Conservation (phyloP, 371 early-diverging fungal species). For the Massospora cicadina region DNA sequence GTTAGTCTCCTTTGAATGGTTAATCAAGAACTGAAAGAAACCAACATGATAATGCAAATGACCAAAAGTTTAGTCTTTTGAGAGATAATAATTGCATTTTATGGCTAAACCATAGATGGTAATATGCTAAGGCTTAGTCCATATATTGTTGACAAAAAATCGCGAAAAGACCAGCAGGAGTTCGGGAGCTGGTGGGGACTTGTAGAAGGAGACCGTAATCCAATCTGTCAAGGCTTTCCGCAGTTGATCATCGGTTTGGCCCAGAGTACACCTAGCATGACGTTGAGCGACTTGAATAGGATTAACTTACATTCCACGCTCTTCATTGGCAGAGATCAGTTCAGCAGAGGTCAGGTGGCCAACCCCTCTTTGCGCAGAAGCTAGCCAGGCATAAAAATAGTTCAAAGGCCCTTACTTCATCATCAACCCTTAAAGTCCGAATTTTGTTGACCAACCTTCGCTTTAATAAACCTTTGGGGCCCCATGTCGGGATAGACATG, state of each 20-base stretch:
- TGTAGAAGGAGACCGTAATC: not conserved
- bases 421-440: conserved; percentile 29
- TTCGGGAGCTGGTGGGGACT: not conserved
- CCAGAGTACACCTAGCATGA: not conserved
- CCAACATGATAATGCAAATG: too few relatives aligned
- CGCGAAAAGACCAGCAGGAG: not conserved
- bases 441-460: conserved; percentile 30
- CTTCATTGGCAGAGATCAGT: conserved; percentile 32
- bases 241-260: not conserved
- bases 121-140: too few relatives aligned
- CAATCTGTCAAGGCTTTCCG: not conserved
- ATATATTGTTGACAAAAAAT: conserved; percentile 2
- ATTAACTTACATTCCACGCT: conserved; percentile 35
- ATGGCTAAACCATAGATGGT: too few relatives aligned
- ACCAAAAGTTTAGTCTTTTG: too few relatives aligned
- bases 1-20: too few relatives aligned
- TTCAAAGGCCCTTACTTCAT: conserved; percentile 19
- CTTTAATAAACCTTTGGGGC: conserved; percentile 29
- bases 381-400: conserved; percentile 13
- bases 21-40: too few relatives aligned
- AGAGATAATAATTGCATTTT: too few relatives aligned
- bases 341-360: conserved; percentile 23
- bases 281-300: not conserved
- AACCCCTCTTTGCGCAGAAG: conserved; percentile 26
- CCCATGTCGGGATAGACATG: conserved; percentile 33